Percentiles rank a stretch among this genome's conserved stretches.
Evolutionary conservation across 495 filamentous ascomycete genomes (phyloP).

Genomic region (Penicillium ucsense): DNA sequence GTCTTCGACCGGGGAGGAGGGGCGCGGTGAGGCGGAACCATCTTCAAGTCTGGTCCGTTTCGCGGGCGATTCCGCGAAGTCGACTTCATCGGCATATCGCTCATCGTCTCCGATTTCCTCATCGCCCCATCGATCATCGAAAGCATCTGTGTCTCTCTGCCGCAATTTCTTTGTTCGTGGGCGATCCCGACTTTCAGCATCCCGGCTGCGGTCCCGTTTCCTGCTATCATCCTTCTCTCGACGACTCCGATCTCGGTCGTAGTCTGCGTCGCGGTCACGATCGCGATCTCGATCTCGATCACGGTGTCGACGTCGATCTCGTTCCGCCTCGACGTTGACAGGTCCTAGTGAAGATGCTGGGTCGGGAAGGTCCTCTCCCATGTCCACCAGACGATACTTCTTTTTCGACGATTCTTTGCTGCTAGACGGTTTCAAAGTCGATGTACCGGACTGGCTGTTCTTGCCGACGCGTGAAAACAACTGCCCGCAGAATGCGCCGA

Average conservation of each 20-base stretch:
- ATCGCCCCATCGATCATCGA: conserved; percentile 73
- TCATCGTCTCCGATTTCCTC: conserved; percentile 51
- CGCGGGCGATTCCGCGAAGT: conserved; percentile 44
- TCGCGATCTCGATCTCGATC: conserved; percentile 34
- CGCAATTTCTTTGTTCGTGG: conserved; percentile 44
- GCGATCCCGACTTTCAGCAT: conserved; percentile 35
- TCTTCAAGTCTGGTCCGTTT: conserved; percentile 52
- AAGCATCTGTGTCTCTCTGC: conserved; percentile 45
- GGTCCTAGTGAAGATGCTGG: conserved; percentile 34
- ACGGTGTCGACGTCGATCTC: conserved; percentile 32
- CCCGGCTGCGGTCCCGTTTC: conserved; percentile 37
- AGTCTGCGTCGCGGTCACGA: conserved; percentile 19
- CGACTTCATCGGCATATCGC: conserved; percentile 26
- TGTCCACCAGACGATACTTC: conserved; percentile 72
- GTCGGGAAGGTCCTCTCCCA: conserved; percentile 58
- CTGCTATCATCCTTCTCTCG: conserved; percentile 26
- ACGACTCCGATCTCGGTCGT: conserved; percentile 13
- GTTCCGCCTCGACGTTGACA: conserved; percentile 41
- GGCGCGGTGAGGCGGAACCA: conserved; percentile 38
- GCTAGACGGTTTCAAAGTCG: conserved; percentile 2
- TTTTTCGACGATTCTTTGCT: conserved; percentile 38
- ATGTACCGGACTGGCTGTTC: conserved; percentile 7
- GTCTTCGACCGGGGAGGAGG: conserved; percentile 35
- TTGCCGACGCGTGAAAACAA: conserved; percentile 39
- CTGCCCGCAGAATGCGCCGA: conserved; percentile 43